phyloP scores from a whole-genome alignment of 2,329 filamentous ascomycete genomes.

The Fusarium sp. region DNA sequence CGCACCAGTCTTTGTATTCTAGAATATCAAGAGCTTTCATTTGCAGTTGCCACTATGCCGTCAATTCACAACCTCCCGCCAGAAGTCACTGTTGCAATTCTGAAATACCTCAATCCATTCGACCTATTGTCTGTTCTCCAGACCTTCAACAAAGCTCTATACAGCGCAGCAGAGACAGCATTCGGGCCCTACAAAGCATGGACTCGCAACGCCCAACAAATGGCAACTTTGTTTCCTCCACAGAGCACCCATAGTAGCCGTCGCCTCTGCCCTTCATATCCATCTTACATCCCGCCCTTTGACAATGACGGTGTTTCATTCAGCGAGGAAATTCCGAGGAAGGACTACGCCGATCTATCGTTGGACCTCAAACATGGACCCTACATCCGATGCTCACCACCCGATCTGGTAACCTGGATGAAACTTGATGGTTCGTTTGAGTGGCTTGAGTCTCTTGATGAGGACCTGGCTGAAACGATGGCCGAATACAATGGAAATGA shows the following conservation, averaged over 20 bases:
- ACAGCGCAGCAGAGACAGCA: background rate
- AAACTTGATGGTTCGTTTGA: background rate
- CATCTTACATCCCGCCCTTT: background rate
- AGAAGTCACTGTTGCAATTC: background rate
- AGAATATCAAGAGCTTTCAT: too few relatives aligned
- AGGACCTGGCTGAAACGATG: background rate
- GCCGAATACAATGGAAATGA: background rate
- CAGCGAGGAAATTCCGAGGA: background rate
- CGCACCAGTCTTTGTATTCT: too few relatives aligned
- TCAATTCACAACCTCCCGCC: background rate
- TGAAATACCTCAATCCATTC: background rate
- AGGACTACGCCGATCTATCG: background rate
- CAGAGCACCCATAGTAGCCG: background rate
- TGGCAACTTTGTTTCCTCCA: background rate
- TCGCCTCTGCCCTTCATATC: background rate
- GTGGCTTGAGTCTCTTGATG: background rate
- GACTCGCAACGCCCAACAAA: background rate
- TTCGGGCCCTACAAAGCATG: background rate
- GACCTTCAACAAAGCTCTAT: constrained; percentile 1
- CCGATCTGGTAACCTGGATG: background rate
- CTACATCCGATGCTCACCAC: constrained; percentile 1
- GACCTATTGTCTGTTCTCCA: background rate
- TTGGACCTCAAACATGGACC: background rate
- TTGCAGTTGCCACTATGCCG: background rate
- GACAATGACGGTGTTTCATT: background rate